Evolutionary conservation across 441 rosid genomes (phyloP), one percentile per base, ranked within the genome.

Genomic region (Lagerstroemia fauriei): DNA sequence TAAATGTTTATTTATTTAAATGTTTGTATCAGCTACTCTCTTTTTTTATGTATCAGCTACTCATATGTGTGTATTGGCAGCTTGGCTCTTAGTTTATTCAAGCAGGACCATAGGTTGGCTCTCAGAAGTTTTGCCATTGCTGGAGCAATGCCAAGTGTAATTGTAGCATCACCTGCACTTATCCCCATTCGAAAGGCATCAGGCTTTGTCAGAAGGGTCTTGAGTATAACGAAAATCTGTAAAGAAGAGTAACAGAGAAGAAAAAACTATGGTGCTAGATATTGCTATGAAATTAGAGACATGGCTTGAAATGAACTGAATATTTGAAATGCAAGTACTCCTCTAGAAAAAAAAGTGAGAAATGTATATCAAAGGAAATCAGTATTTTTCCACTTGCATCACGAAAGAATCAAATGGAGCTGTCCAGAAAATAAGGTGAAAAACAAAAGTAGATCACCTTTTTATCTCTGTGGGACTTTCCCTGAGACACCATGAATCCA

Each of bases 121-220:
- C 87, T 95, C 98, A 77, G 99, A 96, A 75, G 92, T 87, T 96
- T 95, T 72, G 99, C 99, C 98, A 96, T 92, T 76, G 99, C 98
- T 75, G 99, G 98, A 83, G 98, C 98, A 74, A 96, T 93, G 80
- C 93, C 97, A 81, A 95, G 86, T 38, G 94, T 91, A 90, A 93
- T 91, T 79, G 98, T 98, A 88, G 98, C 98, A 88, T 96, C 98
- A 86, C 91, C 92, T 76, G 98, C 94, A 81, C 93, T 92, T 86
- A 96, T 87, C 31, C 99, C 98, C 73, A 77, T 83, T 82, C 84
- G 87, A 56, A 96, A 90, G 87, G 92, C 85, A 78, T 92, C 96
- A 2, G 95, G 87, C 89, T 86, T 92, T n/a, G 91, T 86, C 75
- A 86, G 93, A 69, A 95, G 94, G 84, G 83, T 81, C 89, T 83